These are phyloP conservation scores for Cladobotryum protrusum DNA, from an alignment of 2,329 filamentous ascomycete species.

Conservation along the genomic window DNA sequence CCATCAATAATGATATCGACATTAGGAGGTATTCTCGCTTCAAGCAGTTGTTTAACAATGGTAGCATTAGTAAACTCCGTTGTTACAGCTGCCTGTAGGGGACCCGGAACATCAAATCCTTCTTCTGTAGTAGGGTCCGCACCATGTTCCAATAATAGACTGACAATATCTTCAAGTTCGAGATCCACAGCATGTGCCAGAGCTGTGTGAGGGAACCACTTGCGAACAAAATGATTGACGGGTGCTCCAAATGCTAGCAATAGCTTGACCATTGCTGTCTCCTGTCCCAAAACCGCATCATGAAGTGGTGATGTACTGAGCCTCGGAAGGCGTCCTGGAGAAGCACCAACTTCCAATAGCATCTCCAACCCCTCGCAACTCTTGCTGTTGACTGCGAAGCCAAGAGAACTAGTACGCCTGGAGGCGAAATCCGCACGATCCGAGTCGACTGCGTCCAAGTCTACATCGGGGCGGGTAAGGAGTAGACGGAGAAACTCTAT, in stretches of 20 bases:
- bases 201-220: constrained; percentile 11
- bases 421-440: background rate
- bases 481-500: constrained; percentile 12
- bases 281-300: constrained; percentile 6
- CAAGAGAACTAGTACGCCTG: constrained; percentile 6
- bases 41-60: constrained; percentile 14
- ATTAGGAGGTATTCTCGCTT: constrained; percentile 12
- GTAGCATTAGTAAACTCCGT: background rate
- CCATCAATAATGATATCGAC: constrained; percentile 12
- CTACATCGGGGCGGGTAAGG: constrained; percentile 4
- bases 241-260: constrained; percentile 12
- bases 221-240: constrained; percentile 11
- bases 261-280: constrained; percentile 12
- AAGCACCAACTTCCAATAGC: constrained; percentile 15
- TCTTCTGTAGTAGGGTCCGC: constrained; percentile 21
- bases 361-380: constrained; percentile 11
- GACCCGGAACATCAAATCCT: constrained; percentile 12
- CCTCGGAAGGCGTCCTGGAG: constrained; percentile 10
- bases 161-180: constrained; percentile 13
- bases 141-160: constrained; percentile 16
- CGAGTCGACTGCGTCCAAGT: constrained; percentile 7
- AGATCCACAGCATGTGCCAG: constrained; percentile 15
- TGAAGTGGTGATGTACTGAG: constrained; percentile 8
- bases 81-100: constrained; percentile 12
- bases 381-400: constrained; percentile 8